phyloP scores from a whole-genome alignment of 495 filamentous ascomycete species.

The Podospora fimiseda region DNA sequence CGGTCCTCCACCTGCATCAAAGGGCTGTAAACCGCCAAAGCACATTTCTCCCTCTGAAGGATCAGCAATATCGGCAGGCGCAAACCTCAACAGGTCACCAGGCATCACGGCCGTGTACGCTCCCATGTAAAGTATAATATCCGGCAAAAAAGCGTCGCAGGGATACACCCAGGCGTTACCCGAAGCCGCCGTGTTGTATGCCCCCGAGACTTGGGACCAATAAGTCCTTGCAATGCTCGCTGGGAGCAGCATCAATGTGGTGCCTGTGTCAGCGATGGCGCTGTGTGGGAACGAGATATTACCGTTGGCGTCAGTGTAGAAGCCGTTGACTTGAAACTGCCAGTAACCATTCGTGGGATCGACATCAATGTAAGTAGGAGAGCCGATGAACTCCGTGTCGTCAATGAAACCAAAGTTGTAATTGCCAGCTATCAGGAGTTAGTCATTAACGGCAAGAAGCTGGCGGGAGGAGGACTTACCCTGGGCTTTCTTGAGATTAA shows the following conservation, averaged over 20 bases:
- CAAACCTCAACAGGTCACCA: slow-evolving; percentile 56
- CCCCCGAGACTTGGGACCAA: slow-evolving; percentile 57
- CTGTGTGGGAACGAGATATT: slow-evolving; percentile 37
- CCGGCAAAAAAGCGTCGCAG: slow-evolving; percentile 31
- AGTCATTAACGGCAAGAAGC: slow-evolving; percentile 54
- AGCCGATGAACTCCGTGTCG: slow-evolving; percentile 49
- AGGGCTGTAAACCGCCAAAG: slow-evolving; percentile 63
- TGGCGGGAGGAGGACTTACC: background rate
- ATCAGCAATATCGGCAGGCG: slow-evolving; percentile 36
- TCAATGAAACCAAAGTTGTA: slow-evolving; percentile 32
- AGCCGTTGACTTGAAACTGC: slow-evolving; percentile 60
- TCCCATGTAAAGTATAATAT: slow-evolving; percentile 53
- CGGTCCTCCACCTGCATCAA: no score
- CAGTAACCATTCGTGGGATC: slow-evolving; percentile 63
- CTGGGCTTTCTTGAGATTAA: slow-evolving; percentile 54
- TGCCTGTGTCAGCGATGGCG: slow-evolving; percentile 57
- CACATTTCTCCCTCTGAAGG: slow-evolving; percentile 44
- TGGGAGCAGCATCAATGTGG: slow-evolving; percentile 65
- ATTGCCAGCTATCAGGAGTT: slow-evolving; percentile 41
- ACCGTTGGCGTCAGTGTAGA: slow-evolving; percentile 44
- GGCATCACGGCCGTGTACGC: slow-evolving; percentile 51
- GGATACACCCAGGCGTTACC: slow-evolving; percentile 44
- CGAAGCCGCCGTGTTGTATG: slow-evolving; percentile 39
- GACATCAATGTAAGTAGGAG: slow-evolving; percentile 54
- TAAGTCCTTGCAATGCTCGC: slow-evolving; percentile 54